Evolutionary conservation across 2,329 filamentous ascomycete genomes (phyloP), one percentile per base, ranked within the genome.

Genomic region (Colletotrichum australisinense): DNA sequence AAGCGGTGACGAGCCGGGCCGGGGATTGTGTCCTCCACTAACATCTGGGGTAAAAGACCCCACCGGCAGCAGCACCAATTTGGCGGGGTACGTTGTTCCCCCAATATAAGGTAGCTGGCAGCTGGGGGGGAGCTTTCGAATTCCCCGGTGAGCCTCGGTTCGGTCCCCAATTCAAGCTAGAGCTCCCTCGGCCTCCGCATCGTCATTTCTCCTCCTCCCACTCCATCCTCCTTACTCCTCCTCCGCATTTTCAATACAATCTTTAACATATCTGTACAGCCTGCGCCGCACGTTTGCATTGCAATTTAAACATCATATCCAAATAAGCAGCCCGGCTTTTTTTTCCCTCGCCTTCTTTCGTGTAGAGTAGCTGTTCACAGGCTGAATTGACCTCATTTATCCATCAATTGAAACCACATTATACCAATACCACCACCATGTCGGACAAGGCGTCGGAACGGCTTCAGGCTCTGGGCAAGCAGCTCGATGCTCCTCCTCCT

Each of bases 391-490:
- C 52, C 60, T 52, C n/a, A 49, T 7, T 30, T 22, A 11, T 4
- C 32, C 19, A 4, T 58, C 38, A 42, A 42, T 42, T 5, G 38
- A 42, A 42, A 42, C 5, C 53, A n/a, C 19, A 4, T 58, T 22
- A 42, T 26, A 28, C 11, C 30, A 46, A 4, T 32, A 56, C 42
- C 70, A 72, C 30, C 53, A 73, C 30, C 53, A 81, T 82, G 80
- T 75, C 80, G 16, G 77, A 80, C 52, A 75, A 78, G n/a, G 79
- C 80, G 42, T 69, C 79, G 78, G 28, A 77, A 24, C 81, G 83
- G 60, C 81, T 84, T 73, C 74, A 81, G 53, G 83, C 83, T 75
- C 77, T 84, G 46, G 79, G 81, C 79, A 79, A 80, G 32, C 83
- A 85, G 62, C 78, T 85, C 35, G 58, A 69, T 38, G 65, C 65